phyloP scores from a whole-genome alignment of 345 rosid species.

The sweet orange (Citrus sinensis) region DVS_A1.0 CM039163.1:49459001-49459500 shows the following conservation, averaged over 20 bases:
- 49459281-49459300: background rate
- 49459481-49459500: constrained; percentile 76
- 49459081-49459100: background rate
- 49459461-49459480: constrained; percentile 73
- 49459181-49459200: background rate
- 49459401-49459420: constrained; percentile 67
- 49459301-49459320: background rate
- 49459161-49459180: background rate
- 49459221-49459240: background rate
- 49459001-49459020: no score
- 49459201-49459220: background rate
- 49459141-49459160: background rate
- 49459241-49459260: background rate
- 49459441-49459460: constrained; percentile 85
- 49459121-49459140: background rate
- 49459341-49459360: background rate
- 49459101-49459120: no score
- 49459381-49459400: constrained; percentile 79
- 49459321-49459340: background rate
- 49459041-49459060: background rate
- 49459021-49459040: background rate
- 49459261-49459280: background rate
- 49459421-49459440: constrained; percentile 88
- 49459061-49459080: background rate
- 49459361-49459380: constrained; percentile 82